Evolutionary conservation across 345 rosid species (phyloP).

Genomic region (Punica granatum): DNA sequence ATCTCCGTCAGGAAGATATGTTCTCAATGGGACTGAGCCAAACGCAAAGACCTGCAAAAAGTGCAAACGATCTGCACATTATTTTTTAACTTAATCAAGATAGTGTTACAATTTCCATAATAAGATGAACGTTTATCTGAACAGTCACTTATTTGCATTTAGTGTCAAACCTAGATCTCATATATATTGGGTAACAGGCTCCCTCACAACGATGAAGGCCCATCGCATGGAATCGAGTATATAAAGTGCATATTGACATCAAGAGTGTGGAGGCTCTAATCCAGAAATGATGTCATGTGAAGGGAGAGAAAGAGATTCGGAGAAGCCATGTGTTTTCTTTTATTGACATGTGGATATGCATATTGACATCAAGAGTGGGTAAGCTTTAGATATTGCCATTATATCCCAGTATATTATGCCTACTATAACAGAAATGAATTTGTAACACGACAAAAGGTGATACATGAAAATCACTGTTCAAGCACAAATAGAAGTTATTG

Average conservation of each 20-base stretch:
- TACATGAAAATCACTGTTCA: background rate
- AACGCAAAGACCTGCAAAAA: conserved; percentile 52
- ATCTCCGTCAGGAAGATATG: conserved; percentile 93
- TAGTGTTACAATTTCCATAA: background rate
- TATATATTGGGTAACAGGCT: background rate
- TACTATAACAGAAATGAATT: background rate
- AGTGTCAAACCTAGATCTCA: background rate
- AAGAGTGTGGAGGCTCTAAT: background rate
- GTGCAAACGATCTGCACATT: background rate
- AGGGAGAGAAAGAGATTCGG: background rate
- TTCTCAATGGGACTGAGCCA: conserved; percentile 80
- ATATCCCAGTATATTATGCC: background rate
- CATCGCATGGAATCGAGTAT: background rate
- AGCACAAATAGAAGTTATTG: background rate
- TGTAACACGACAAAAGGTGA: background rate
- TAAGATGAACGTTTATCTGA: background rate
- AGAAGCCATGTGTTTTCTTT: background rate
- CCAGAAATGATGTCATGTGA: background rate
- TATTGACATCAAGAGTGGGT: background rate
- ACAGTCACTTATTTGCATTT: background rate
- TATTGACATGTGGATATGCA: background rate
- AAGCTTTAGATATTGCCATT: background rate
- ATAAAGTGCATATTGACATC: background rate
- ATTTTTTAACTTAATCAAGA: background rate
- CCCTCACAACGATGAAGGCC: background rate